Percentiles rank a stretch among this genome's conserved stretches.
These are phyloP conservation scores for Lophiostoma macrostomum DNA, from an alignment of 495 filamentous ascomycete genomes.

Conservation along the genomic window DNA sequence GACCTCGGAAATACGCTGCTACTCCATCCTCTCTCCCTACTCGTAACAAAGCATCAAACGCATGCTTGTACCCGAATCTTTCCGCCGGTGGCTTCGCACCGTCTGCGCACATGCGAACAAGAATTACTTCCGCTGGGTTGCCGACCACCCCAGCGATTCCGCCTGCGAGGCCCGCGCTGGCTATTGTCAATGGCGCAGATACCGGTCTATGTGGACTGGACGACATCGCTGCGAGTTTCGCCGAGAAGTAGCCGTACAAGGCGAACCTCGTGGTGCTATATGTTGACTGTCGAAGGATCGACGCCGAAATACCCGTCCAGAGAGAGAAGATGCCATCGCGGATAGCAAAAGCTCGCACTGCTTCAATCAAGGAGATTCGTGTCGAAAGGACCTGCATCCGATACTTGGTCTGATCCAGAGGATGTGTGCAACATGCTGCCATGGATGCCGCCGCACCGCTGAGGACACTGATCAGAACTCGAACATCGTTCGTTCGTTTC, in stretches of 20 bases:
- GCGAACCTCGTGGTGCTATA: constrained; percentile 45
- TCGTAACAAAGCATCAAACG: constrained; percentile 36
- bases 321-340: constrained; percentile 43
- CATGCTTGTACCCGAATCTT: constrained; percentile 38
- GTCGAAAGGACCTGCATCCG: constrained; percentile 44
- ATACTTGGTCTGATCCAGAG: constrained; percentile 45
- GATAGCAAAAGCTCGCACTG: constrained; percentile 39
- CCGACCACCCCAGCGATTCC: constrained; percentile 8
- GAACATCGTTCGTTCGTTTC: too few species aligned
- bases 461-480: too few species aligned
- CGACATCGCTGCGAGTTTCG: constrained; percentile 29
- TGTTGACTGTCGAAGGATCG: constrained; percentile 43
- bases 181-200: constrained; percentile 35
- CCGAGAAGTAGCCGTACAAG: constrained; percentile 39
- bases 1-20: constrained; percentile 38
- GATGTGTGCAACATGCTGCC: constrained; percentile 46
- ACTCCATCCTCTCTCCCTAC: constrained; percentile 41
- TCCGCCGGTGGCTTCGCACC: constrained; percentile 2
- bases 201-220: constrained; percentile 16
- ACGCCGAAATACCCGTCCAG: constrained; percentile 44
- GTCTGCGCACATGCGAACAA: constrained; percentile 15
- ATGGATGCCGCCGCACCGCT: constrained; percentile 45
- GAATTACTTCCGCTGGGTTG: constrained; percentile 10
- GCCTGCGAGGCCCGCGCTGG: constrained; percentile 31
- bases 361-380: constrained; percentile 39